Evolutionary conservation across 2,329 filamentous ascomycete genomes (phyloP).

Genomic region (Trichoderma hamatum): DNA sequence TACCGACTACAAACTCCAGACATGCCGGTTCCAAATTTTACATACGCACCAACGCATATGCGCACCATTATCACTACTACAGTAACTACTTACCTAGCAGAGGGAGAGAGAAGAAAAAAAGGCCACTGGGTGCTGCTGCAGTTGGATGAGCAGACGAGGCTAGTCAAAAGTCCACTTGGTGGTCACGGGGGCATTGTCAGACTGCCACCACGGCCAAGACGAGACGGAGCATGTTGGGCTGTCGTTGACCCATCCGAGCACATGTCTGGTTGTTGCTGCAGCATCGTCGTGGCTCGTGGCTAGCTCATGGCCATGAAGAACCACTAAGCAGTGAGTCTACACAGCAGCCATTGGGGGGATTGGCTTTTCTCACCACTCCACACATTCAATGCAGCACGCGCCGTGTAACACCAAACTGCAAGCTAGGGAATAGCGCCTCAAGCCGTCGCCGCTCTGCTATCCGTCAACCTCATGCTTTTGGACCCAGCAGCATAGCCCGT

Average conservation of each 20-base stretch:
- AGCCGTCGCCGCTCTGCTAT: neutral
- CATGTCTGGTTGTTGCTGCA: slow-evolving; percentile 10
- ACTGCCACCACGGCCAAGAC: slow-evolving; percentile 18
- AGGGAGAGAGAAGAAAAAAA: too few species aligned
- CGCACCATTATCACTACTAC: neutral
- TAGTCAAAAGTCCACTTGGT: slow-evolving; percentile 18
- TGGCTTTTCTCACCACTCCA: neutral
- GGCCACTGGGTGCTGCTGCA: slow-evolving; percentile 8
- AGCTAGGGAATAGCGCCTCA: slow-evolving; percentile 1
- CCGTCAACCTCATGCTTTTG: neutral
- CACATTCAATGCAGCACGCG: slow-evolving; percentile 18
- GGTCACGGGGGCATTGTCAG: slow-evolving; percentile 26
- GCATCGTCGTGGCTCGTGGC: neutral
- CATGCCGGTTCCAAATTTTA: neutral
- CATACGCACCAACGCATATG: slow-evolving; percentile 2
- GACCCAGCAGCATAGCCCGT: slow-evolving; percentile 7
- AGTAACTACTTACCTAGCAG: neutral
- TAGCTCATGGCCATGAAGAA: neutral
- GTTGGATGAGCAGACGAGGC: slow-evolving; percentile 3
- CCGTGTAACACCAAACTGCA: slow-evolving; percentile 10
- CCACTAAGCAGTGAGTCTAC: neutral
- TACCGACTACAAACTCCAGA: slow-evolving; percentile 13
- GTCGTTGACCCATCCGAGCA: slow-evolving; percentile 14
- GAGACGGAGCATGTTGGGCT: slow-evolving; percentile 14
- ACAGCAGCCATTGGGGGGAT: neutral